A percentile compares a stretch with the other conserved stretches of the same genome.
Evolutionary conservation across 805 yeast genomes (phyloP).

Genomic region (Clavispora carvajalis): DNA sequence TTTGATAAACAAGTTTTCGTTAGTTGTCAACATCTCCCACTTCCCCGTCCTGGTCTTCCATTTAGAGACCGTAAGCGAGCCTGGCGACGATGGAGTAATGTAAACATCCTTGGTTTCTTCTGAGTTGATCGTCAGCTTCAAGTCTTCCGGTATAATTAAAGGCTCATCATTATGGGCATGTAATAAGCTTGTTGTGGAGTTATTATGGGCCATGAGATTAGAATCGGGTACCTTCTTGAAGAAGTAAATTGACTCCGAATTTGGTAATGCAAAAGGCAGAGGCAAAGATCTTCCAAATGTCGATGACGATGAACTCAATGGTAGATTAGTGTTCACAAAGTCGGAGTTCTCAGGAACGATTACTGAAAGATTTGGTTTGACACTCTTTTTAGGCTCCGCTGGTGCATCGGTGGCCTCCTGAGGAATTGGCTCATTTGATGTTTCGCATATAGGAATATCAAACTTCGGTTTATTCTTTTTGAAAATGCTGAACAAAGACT

Average conservation of each 20-base stretch:
- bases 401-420: background rate
- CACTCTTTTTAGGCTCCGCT: background rate
- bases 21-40: conserved; percentile 40
- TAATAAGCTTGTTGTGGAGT: conserved; percentile 2
- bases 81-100: conserved; percentile 29
- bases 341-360: conserved; percentile 11
- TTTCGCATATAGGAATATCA: background rate
- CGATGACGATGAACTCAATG: conserved; percentile 12
- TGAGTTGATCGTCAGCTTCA: conserved; percentile 34
- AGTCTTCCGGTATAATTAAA: conserved; percentile 29
- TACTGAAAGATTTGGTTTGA: conserved; percentile 11
- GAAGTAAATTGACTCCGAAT: conserved; percentile 36
- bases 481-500: conserved; percentile 32
- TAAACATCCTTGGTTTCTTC: conserved; percentile 35
- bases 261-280: conserved; percentile 41
- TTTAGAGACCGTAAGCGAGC: conserved; percentile 35
- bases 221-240: conserved; percentile 25
- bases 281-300: conserved; percentile 20
- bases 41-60: conserved; percentile 40
- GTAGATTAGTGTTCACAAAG: conserved; percentile 5
- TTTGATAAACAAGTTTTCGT: conserved; percentile 32
- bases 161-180: conserved; percentile 13
- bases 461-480: conserved; percentile 17
- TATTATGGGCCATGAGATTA: conserved; percentile 1
- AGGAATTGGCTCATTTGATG: background rate